Evolutionary conservation across 2,329 filamentous ascomycete genomes (phyloP).

Genomic region (Chaetomiaceae sp.): DNA sequence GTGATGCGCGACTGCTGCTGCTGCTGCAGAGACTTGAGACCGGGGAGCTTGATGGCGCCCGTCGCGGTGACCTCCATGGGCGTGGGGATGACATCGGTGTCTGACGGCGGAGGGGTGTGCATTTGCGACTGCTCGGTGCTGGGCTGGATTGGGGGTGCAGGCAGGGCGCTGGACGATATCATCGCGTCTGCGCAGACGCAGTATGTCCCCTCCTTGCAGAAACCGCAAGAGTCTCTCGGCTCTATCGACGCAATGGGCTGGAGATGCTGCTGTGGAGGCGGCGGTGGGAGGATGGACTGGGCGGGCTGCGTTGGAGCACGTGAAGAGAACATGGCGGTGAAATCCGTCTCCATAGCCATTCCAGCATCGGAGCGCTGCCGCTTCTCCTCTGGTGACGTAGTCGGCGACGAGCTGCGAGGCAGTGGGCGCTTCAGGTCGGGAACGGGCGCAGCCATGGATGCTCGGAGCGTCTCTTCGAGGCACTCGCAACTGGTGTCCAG

Average conservation of each 20-base stretch:
- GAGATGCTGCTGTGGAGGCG: slow-evolving; percentile 21
- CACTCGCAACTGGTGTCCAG: slow-evolving; percentile 58
- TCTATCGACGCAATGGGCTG: slow-evolving; percentile 34
- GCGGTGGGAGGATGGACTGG: slow-evolving; percentile 30
- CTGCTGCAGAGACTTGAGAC: slow-evolving; percentile 28
- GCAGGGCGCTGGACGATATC: slow-evolving; percentile 25
- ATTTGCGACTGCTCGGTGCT: slow-evolving; percentile 39
- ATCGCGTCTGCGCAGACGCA: slow-evolving; percentile 68
- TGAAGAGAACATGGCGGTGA: slow-evolving; percentile 56
- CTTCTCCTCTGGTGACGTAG: slow-evolving; percentile 44
- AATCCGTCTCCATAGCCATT: slow-evolving; percentile 62
- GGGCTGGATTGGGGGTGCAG: slow-evolving; percentile 36
- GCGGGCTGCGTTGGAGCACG: slow-evolving; percentile 17
- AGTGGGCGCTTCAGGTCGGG: slow-evolving; percentile 44
- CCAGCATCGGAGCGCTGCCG: slow-evolving; percentile 43
- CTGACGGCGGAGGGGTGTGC: slow-evolving; percentile 53
- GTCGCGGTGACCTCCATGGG: slow-evolving; percentile 55
- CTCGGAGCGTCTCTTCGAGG: slow-evolving; percentile 54
- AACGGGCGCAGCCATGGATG: slow-evolving; percentile 32
- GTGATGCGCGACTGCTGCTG: too few species aligned
- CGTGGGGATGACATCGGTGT: slow-evolving; percentile 52
- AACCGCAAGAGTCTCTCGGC: slow-evolving; percentile 67
- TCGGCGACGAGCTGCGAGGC: slow-evolving; percentile 37
- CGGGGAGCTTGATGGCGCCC: slow-evolving; percentile 55
- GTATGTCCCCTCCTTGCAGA: slow-evolving; percentile 75